Conservation (phyloP, 148 eudicot species). For the Arctostaphylos glauca region DNA sequence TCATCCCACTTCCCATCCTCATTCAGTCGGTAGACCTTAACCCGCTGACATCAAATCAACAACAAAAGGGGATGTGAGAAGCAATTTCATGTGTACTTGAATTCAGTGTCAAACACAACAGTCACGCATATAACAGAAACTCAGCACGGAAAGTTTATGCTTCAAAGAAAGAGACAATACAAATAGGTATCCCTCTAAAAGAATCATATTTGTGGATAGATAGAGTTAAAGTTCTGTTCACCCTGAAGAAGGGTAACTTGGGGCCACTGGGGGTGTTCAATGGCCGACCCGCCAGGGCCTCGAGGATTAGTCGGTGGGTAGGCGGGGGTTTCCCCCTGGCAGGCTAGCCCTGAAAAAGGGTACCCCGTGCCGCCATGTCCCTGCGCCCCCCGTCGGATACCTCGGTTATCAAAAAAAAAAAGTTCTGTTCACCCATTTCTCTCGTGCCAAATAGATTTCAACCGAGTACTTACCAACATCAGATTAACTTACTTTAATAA, state of each 20-base stretch:
- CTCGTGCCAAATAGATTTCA: not conserved
- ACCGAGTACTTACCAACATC: not conserved
- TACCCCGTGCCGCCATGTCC: no score
- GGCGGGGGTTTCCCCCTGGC: no score
- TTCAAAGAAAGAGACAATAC: not conserved
- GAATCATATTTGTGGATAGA: not conserved
- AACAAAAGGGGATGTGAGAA: not conserved
- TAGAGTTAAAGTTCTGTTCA: no score
- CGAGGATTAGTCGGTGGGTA: no score
- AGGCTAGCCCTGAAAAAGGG: no score
- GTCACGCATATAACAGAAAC: not conserved
- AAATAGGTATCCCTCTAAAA: not conserved
- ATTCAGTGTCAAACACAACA: not conserved
- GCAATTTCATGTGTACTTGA: not conserved
- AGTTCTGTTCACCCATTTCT: not conserved
- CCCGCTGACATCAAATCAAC: conserved; percentile 51
- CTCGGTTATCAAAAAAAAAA: no score
- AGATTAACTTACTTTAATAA: not conserved
- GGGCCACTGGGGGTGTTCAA: no score
- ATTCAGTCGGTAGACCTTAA: conserved; percentile 78
- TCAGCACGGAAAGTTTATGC: not conserved
- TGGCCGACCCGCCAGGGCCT: no score
- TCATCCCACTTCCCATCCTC: conserved; percentile 99
- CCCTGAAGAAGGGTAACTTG: no score
- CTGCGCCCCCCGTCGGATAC: no score